A percentile compares a stretch with the other conserved stretches of the same genome.
phyloP scores from a whole-genome alignment of 352 stramenopile species.

The Pythium insidiosum region DNA sequence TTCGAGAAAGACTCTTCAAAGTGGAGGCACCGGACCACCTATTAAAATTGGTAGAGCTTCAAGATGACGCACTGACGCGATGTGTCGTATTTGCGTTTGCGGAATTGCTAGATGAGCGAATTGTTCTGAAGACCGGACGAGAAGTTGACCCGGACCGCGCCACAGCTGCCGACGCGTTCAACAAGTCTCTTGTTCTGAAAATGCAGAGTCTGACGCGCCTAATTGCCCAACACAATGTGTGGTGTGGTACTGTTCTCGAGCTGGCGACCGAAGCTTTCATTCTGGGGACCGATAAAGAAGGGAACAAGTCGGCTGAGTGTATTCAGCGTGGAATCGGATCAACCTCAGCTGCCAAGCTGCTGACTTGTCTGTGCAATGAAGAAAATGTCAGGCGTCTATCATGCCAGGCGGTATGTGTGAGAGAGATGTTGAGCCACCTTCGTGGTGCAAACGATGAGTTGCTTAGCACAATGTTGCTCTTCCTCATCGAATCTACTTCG shows the following conservation, averaged over 20 bases:
- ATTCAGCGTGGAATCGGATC: no score
- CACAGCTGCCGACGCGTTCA: not conserved
- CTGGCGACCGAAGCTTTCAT: no score
- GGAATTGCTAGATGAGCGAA: conserved; percentile 19
- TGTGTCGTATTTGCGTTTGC: conserved; percentile 45
- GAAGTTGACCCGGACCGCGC: conserved; percentile 3
- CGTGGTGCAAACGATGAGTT: not conserved
- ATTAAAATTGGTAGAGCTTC: conserved; percentile 30
- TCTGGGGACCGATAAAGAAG: no score
- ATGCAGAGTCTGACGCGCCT: no score
- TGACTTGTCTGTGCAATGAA: no score
- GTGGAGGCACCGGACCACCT: conserved; percentile 39
- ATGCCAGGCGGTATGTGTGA: no score
- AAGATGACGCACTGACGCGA: conserved; percentile 24
- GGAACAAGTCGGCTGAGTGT: no score
- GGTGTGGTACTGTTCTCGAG: no score
- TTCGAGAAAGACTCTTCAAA: conserved; percentile 39
- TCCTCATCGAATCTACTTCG: conserved; percentile 16
- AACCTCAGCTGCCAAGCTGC: not conserved
- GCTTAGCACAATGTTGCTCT: conserved; percentile 12
- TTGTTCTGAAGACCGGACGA: conserved; percentile 10
- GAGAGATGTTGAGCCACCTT: conserved; percentile 3
- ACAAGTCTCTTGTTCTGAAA: no score
- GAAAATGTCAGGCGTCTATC: no score
- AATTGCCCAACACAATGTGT: no score